phyloP scores from a whole-genome alignment of 1,139 yeast genomes.

The Magnusiomyces magnusii region DNA sequence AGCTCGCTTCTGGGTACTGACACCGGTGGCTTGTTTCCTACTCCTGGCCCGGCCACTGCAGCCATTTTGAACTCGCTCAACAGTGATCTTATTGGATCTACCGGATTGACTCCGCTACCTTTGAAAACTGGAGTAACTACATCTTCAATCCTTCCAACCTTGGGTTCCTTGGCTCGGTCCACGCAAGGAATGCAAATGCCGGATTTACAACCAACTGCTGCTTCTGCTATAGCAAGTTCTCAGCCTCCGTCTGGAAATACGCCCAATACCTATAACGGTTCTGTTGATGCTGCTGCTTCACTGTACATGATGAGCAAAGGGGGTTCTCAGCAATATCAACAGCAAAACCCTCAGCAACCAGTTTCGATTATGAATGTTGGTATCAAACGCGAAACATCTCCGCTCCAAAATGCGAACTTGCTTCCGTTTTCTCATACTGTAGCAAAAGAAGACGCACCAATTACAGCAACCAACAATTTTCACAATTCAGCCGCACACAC shows the following conservation, averaged over 20 bases:
- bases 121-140: neutral
- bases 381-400: neutral
- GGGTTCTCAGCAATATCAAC: constrained; percentile 1
- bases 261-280: constrained; percentile 4
- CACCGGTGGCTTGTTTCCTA: constrained; percentile 33
- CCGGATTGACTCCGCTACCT: constrained; percentile 14
- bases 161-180: neutral
- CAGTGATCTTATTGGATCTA: constrained; percentile 13
- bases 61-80: constrained; percentile 29
- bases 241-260: neutral
- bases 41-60: constrained; percentile 36
- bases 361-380: neutral
- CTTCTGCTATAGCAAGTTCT: neutral
- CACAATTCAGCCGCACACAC: neutral
- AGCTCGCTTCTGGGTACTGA: constrained; percentile 23
- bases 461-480: neutral
- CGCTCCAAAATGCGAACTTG: neutral
- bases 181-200: neutral
- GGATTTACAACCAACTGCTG: neutral
- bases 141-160: neutral
- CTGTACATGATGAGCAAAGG: constrained; percentile 15
- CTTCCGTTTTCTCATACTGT: neutral
- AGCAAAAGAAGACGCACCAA: neutral
- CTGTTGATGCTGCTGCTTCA: constrained; percentile 16
- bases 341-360: neutral